These are phyloP conservation scores for Trichosporon faecale DNA, from an alignment of 1,284 basidiomycete species.

Conservation along the genomic window DNA sequence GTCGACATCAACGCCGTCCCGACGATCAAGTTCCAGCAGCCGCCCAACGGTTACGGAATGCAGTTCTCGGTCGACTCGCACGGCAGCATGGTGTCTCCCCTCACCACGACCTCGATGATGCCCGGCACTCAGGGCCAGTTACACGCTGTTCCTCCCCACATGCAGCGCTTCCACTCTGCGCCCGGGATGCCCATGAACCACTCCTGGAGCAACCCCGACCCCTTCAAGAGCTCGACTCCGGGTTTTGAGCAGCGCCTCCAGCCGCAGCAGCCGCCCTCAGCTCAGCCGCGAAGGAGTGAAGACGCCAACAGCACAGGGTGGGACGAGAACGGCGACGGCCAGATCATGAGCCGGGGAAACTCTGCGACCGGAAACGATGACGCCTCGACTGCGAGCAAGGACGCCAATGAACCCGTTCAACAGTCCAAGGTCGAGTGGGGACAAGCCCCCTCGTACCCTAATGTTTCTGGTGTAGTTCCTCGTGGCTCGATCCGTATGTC, in stretches of 20 bases:
- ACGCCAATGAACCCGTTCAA: conserved; percentile 13
- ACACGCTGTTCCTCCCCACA: conserved; percentile 40
- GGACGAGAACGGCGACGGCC: conserved; percentile 26
- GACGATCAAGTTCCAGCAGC: conserved; percentile 30
- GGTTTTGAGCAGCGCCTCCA: conserved; percentile 14
- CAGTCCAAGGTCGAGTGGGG: conserved; percentile 24
- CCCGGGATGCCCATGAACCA: conserved; percentile 35
- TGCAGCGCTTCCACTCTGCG: conserved; percentile 45
- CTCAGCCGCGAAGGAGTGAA: conserved; percentile 13
- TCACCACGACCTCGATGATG: conserved; percentile 15
- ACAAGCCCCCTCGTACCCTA: conserved; percentile 8
- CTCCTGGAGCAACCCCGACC: conserved; percentile 27
- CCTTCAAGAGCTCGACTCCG: conserved; percentile 20
- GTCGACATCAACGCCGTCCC: conserved; percentile 39
- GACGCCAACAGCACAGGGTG: conserved; percentile 28
- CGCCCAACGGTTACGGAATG: conserved; percentile 19
- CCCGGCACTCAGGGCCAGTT: conserved; percentile 24
- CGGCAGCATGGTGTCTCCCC: conserved; percentile 15
- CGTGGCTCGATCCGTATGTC: conserved; percentile 17
- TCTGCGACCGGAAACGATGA: neutral
- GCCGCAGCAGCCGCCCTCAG: conserved; percentile 21
- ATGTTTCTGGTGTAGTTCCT: neutral
- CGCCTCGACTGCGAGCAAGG: conserved; percentile 14
- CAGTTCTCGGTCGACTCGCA: conserved; percentile 29
- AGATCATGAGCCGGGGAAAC: neutral